phyloP scores from a whole-genome alignment of 169 alveolate genomes.

The Neospora caninum region DNA sequence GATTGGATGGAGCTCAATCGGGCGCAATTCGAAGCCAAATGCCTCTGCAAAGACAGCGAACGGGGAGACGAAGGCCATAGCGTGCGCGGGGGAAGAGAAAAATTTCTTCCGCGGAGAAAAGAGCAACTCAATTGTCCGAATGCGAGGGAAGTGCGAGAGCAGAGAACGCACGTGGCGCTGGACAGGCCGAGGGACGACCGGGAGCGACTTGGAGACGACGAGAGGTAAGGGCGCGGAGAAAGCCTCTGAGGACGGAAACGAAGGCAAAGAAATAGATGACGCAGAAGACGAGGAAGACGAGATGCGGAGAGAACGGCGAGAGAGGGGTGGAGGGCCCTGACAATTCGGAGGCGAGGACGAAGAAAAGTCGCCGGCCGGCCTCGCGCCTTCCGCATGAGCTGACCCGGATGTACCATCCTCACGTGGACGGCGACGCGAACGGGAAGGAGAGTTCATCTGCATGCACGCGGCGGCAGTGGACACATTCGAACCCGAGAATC shows the following conservation, averaged over 20 bases:
- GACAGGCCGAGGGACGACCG: not conserved
- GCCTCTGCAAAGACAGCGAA: constrained; percentile 23
- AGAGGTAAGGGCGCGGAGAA: not conserved
- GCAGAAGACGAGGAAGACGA: not conserved
- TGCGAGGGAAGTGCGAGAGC: not conserved
- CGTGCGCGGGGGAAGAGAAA: not conserved
- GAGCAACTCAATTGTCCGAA: not conserved
- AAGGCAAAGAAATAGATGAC: not conserved
- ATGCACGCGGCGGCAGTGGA: too few species aligned
- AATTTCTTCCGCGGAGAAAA: not conserved
- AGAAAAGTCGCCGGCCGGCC: too few species aligned
- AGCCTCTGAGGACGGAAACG: not conserved
- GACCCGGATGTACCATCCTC: too few species aligned
- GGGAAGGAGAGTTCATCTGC: too few species aligned
- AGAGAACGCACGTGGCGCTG: not conserved
- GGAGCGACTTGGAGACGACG: not conserved
- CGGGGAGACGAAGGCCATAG: not conserved
- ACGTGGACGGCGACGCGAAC: too few species aligned
- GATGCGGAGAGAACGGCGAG: not conserved
- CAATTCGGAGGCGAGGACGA: too few species aligned
- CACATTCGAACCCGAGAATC: too few species aligned
- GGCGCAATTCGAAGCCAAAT: not conserved
- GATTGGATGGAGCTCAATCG: not conserved
- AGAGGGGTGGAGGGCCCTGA: too few species aligned
- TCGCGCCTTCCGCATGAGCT: too few species aligned